Conservation (phyloP, 2,329 filamentous ascomycete genomes). For the Bipolaris victoriae region DNA sequence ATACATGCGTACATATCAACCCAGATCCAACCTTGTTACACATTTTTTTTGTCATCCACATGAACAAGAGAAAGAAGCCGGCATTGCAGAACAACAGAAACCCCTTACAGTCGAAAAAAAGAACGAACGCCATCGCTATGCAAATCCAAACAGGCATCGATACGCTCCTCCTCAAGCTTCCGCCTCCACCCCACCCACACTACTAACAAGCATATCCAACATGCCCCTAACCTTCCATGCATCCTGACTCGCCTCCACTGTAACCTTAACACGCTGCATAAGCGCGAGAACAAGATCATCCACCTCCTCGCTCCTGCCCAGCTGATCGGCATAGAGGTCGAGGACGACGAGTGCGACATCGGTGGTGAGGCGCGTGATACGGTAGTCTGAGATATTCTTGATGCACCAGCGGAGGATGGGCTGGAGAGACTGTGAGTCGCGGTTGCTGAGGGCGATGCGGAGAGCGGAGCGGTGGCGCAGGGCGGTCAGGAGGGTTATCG, state of each 20-base stretch:
- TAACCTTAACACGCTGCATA: constrained; percentile 71
- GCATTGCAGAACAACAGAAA: neutral
- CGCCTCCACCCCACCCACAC: constrained; percentile 50
- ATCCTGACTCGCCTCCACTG: constrained; percentile 83
- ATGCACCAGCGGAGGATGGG: constrained; percentile 85
- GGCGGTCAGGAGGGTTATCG: constrained; percentile 75
- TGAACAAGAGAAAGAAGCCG: constrained; percentile 24
- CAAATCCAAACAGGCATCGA: constrained; percentile 19
- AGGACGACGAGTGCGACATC: constrained; percentile 83
- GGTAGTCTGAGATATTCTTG: constrained; percentile 80
- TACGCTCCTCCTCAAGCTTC: constrained; percentile 15
- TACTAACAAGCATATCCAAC: constrained; percentile 77
- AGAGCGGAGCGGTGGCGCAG: constrained; percentile 16
- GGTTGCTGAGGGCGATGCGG: constrained; percentile 68
- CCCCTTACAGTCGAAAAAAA: constrained; percentile 10
- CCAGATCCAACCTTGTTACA: no score
- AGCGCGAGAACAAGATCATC: constrained; percentile 72
- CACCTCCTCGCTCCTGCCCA: constrained; percentile 75
- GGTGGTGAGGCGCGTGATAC: constrained; percentile 79
- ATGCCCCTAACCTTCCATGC: constrained; percentile 85
- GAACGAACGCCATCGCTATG: constrained; percentile 49
- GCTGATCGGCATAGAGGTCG: constrained; percentile 84
- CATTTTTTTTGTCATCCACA: neutral
- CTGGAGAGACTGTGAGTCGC: constrained; percentile 80
- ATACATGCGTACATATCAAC: neutral